Evolutionary conservation across 2,329 filamentous ascomycete genomes (phyloP).

Genomic region (Zelopaecilomyces penicillatus): DNA sequence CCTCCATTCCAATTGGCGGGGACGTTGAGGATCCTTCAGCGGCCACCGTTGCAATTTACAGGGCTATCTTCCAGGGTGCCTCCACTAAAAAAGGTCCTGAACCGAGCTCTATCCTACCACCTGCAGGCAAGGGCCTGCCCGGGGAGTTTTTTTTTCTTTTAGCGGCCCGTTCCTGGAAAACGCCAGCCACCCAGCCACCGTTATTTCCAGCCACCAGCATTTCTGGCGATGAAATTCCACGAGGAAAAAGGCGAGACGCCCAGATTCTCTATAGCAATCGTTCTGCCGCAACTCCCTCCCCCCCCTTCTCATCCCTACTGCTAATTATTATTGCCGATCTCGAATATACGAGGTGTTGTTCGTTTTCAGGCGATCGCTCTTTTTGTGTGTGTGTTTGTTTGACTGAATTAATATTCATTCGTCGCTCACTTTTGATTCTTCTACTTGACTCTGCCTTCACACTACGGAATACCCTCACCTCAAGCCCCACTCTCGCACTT

Average conservation of each 20-base stretch:
- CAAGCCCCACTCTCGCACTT: background rate
- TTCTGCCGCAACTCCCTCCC: background rate
- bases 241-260: slow-evolving; percentile 2
- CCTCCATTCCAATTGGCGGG: too few relatives aligned
- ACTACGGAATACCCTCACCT: too few relatives aligned
- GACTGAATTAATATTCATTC: background rate
- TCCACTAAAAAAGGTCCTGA: too few relatives aligned
- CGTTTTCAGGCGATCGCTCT: slow-evolving; percentile 1
- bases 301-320: slow-evolving; percentile 4
- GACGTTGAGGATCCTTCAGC: too few relatives aligned
- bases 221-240: slow-evolving; percentile 4
- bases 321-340: background rate
- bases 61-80: too few relatives aligned
- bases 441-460: too few relatives aligned
- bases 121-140: background rate
- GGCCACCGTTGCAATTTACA: too few relatives aligned
- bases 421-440: too few relatives aligned
- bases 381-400: background rate
- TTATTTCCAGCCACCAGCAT: slow-evolving; percentile 10
- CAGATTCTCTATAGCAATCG: background rate
- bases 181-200: slow-evolving; percentile 7
- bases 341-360: background rate
- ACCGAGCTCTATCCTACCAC: too few relatives aligned
- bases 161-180: slow-evolving; percentile 8
- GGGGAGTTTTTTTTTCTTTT: background rate